phyloP scores from a whole-genome alignment of 495 filamentous ascomycete genomes.

The Neurospora terricola region DNA sequence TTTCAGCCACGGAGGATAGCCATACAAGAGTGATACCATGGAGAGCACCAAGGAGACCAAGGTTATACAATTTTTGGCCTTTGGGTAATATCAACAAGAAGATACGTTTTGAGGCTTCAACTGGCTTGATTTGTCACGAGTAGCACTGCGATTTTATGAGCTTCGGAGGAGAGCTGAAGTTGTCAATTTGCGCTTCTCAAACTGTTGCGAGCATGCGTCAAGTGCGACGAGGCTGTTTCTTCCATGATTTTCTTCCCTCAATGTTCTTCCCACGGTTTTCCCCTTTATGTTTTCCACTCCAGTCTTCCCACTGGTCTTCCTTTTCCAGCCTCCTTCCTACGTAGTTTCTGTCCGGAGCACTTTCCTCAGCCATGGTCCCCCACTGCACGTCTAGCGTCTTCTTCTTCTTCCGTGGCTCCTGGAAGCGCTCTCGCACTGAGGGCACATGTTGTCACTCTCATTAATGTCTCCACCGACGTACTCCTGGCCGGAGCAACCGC shows the following conservation, averaged over 20 bases:
- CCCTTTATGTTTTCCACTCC: background rate
- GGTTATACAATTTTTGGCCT: too few species aligned
- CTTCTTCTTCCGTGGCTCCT: background rate
- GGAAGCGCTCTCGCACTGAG: background rate
- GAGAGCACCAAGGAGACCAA: background rate
- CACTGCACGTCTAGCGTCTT: background rate
- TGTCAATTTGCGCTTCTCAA: background rate
- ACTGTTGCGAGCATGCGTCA: background rate
- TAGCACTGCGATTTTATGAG: background rate
- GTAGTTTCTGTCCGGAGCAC: background rate
- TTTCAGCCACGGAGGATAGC: too few species aligned
- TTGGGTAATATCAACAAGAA: too few species aligned
- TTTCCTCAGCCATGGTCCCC: background rate
- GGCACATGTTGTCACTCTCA: background rate
- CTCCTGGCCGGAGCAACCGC: background rate
- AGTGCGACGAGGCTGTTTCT: background rate
- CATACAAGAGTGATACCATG: background rate
- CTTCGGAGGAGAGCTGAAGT: background rate
- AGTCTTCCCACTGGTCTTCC: background rate
- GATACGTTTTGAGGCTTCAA: background rate
- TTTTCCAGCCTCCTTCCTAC: background rate
- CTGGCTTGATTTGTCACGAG: background rate
- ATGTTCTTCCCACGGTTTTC: background rate
- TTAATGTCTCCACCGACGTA: background rate
- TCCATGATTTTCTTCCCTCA: background rate